A percentile compares a stretch with the other conserved stretches of the same genome.
Evolutionary conservation across 306 rosid species (phyloP).

Genomic region (Vigna hirtella): DNA sequence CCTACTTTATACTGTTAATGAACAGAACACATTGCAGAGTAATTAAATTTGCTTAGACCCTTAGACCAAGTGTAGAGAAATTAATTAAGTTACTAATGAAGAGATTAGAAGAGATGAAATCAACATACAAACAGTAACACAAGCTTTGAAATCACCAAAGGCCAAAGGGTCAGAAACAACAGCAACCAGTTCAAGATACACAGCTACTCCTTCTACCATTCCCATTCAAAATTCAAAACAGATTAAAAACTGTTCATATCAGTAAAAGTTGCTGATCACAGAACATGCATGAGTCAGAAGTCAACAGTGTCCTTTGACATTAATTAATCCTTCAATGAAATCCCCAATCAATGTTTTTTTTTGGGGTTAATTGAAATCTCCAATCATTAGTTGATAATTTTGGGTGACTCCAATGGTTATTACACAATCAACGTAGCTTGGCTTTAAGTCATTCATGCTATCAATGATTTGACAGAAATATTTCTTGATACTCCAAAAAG

Average conservation of each 20-base stretch:
- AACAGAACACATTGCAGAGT: not conserved
- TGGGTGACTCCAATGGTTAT: slow-evolving; percentile 14
- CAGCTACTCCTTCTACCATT: not conserved
- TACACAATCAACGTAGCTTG: slow-evolving; percentile 17
- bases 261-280: slow-evolving; percentile 7
- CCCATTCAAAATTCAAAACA: slow-evolving; percentile 38
- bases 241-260: slow-evolving; percentile 22
- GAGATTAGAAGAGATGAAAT: not conserved
- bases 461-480: slow-evolving; percentile 38
- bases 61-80: not conserved
- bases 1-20: not conserved
- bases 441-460: slow-evolving; percentile 12
- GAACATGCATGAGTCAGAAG: slow-evolving; percentile 10
- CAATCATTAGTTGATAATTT: slow-evolving; percentile 42
- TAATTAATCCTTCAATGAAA: slow-evolving; percentile 37
- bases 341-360: slow-evolving; percentile 1
- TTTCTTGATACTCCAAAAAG: slow-evolving; percentile 22
- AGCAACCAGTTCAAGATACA: not conserved
- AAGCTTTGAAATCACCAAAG: slow-evolving; percentile 18
- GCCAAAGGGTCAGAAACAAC: not conserved
- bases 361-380: slow-evolving; percentile 19
- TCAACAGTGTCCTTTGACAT: slow-evolving; percentile 34
- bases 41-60: not conserved
- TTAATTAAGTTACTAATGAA: not conserved
- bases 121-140: not conserved